A percentile compares a stretch with the other conserved stretches of the same genome.
Conservation (phyloP, 208 protist genomes). For the Leishmania aethiopica region DNA sequence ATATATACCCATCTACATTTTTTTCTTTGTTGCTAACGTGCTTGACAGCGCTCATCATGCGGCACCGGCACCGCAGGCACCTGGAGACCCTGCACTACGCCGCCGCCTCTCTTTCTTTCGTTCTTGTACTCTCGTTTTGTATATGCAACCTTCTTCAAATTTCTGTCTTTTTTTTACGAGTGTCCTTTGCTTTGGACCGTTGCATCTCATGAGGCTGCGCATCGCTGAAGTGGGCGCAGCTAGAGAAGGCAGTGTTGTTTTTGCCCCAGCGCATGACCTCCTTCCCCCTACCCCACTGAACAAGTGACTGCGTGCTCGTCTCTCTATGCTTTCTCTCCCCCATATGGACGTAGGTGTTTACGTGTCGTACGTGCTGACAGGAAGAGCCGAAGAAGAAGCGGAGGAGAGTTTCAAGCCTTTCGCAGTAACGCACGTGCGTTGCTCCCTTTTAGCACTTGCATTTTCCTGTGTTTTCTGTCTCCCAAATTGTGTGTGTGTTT, state of each 20-base stretch:
- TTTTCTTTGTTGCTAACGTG: background rate
- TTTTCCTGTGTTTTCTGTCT: background rate
- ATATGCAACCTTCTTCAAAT: background rate
- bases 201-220: background rate
- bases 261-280: background rate
- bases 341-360: background rate
- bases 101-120: background rate
- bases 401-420: background rate
- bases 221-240: background rate
- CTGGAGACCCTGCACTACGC: slow-evolving; percentile 1
- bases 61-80: background rate
- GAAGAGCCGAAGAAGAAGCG: background rate
- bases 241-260: background rate
- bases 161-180: background rate
- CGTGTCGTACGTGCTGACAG: background rate
- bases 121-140: background rate
- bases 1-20: background rate
- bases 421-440: background rate
- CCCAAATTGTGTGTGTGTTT: background rate
- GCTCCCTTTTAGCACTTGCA: background rate
- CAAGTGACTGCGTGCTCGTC: background rate
- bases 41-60: background rate
- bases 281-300: background rate
- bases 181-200: background rate
- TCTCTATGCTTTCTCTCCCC: background rate